Percentiles rank a stretch among this genome's conserved stretches.
Evolutionary conservation across 345 rosid genomes (phyloP).

Genomic region (Eucalyptus regnans): DNA sequence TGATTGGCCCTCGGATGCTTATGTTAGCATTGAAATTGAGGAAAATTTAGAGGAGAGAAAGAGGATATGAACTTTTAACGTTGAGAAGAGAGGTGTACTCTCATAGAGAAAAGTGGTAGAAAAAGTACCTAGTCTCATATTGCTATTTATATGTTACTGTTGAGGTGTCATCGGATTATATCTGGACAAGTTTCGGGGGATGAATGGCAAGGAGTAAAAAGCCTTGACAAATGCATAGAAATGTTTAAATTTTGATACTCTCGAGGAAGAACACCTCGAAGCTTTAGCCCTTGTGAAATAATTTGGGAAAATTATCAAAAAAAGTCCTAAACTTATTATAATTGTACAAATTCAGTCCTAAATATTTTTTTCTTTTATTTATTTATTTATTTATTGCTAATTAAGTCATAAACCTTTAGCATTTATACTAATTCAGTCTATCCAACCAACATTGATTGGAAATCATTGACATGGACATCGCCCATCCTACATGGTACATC

Average conservation of each 20-base stretch:
- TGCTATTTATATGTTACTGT: neutral
- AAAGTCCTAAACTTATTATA: too few species aligned
- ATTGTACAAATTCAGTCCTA: too few species aligned
- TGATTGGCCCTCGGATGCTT: neutral
- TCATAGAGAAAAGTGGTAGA: neutral
- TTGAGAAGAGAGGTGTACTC: neutral
- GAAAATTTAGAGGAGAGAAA: neutral
- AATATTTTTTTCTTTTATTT: too few species aligned
- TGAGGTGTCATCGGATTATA: neutral
- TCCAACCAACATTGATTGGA: too few species aligned
- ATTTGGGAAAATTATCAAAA: too few species aligned
- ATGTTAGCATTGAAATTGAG: neutral
- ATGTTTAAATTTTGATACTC: neutral
- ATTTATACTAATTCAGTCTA: too few species aligned
- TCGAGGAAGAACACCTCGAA: neutral
- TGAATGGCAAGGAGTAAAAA: neutral
- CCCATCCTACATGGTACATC: too few species aligned
- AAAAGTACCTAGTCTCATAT: neutral
- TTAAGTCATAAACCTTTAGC: too few species aligned
- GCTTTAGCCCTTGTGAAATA: neutral
- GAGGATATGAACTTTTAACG: neutral
- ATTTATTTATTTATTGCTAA: too few species aligned
- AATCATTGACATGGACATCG: fast-evolving
- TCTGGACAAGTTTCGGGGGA: neutral
- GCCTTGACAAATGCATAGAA: neutral